A percentile compares a stretch with the other conserved stretches of the same genome.
Evolutionary conservation across 306 rosid genomes (phyloP).

Genomic region (Cucurbita ficifolia): DNA sequence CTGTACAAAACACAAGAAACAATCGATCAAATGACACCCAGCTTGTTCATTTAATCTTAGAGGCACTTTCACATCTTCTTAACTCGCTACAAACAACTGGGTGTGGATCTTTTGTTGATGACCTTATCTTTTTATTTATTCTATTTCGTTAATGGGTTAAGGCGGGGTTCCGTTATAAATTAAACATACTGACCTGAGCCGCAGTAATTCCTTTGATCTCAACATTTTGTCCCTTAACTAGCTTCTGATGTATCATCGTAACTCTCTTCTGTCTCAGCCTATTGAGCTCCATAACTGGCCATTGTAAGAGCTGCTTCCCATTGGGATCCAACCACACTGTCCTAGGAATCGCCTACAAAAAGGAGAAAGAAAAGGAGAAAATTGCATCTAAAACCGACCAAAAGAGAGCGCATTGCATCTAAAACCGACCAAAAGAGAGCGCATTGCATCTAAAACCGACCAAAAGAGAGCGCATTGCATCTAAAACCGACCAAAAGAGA

Average conservation of each 20-base stretch:
- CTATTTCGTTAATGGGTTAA: no score
- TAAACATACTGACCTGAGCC: constrained; percentile 34
- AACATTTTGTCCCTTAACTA: constrained; percentile 31
- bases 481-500: constrained; percentile 14
- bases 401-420: no score
- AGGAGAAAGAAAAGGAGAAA: neutral
- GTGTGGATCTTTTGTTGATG: no score
- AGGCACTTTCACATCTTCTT: no score
- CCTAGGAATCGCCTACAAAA: constrained; percentile 59
- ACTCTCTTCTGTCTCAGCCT: constrained; percentile 31
- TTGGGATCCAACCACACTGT: constrained; percentile 40
- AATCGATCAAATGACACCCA: no score
- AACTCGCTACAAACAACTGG: no score
- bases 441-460: no score
- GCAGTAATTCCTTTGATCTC: constrained; percentile 57
- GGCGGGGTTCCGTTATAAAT: no score
- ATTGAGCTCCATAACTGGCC: constrained; percentile 58
- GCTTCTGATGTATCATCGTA: constrained; percentile 9
- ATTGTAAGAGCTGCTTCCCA: constrained; percentile 45
- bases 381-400: no score
- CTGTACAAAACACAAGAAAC: constrained; percentile 11
- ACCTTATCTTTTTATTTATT: no score
- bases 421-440: no score
- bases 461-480: neutral
- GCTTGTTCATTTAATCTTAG: no score